A percentile compares a stretch with the other conserved stretches of the same genome.
phyloP scores from a whole-genome alignment of 345 rosid genomes.

The Arabidopsis arenosa region DNA sequence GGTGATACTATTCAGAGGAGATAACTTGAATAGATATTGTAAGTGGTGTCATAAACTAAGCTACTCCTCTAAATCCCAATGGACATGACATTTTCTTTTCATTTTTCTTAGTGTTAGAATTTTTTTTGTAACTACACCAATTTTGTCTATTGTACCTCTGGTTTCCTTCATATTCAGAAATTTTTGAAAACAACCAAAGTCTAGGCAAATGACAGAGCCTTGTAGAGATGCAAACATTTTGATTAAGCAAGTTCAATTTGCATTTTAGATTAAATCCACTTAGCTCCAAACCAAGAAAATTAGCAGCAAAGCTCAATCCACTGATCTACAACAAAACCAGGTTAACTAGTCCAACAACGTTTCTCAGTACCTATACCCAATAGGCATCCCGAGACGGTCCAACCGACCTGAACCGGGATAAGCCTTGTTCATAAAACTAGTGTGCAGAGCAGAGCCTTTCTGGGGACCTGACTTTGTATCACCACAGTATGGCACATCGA shows the following conservation, averaged over 20 bases:
- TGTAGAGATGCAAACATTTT: conserved; percentile 10
- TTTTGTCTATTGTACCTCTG: not conserved
- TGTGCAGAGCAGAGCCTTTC: conserved; percentile 57
- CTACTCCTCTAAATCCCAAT: conserved; percentile 72
- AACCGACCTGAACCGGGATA: conserved; percentile 96
- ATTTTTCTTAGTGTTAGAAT: conserved; percentile 12
- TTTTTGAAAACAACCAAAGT: not conserved
- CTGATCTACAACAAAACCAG: conserved; percentile 37
- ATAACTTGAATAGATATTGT: conserved; percentile 73
- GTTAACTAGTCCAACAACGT: not conserved
- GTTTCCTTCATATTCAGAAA: not conserved
- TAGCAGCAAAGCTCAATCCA: conserved; percentile 28
- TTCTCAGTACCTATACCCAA: conserved; percentile 50
- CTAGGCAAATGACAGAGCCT: not conserved
- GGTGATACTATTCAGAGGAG: conserved; percentile 81
- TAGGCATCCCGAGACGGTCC: conserved; percentile 87
- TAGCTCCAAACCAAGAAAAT: conserved; percentile 28
- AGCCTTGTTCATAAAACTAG: conserved; percentile 69
- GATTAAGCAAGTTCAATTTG: conserved; percentile 29
- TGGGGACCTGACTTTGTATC: conserved; percentile 59
- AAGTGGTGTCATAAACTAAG: conserved; percentile 96
- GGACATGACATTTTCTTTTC: conserved; percentile 56
- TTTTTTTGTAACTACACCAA: not conserved
- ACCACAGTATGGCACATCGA: conserved; percentile 41
- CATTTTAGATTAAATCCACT: conserved; percentile 32